Conservation (phyloP, 768 basidiomycete genomes). For the Mrakia frigida region DNA sequence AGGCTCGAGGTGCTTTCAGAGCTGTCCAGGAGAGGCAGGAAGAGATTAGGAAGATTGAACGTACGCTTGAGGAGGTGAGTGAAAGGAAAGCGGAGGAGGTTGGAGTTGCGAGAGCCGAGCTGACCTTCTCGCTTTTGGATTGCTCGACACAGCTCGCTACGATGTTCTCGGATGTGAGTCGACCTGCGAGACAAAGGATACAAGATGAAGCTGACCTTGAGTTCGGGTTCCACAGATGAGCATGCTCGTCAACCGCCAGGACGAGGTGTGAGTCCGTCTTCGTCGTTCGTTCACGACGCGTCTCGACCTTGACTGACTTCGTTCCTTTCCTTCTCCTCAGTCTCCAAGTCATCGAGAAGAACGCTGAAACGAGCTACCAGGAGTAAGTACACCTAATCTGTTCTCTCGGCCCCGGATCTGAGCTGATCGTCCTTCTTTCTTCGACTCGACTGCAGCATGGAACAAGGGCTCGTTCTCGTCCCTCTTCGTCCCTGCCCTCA, state of each 20-base stretch:
- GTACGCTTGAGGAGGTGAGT: slow-evolving; percentile 9
- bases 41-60: slow-evolving; percentile 3
- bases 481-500: too few relatives aligned
- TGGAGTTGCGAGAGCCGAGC: not conserved
- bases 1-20: slow-evolving; percentile 11
- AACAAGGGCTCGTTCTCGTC: not conserved
- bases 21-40: slow-evolving; percentile 2
- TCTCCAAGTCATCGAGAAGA: slow-evolving; percentile 7
- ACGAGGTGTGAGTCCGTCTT: not conserved
- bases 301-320: not conserved
- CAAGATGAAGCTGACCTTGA: not conserved
- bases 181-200: too few relatives aligned
- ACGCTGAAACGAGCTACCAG: not conserved
- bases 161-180: slow-evolving; percentile 5
- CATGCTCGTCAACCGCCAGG: slow-evolving; percentile 2
- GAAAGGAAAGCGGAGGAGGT: not conserved
- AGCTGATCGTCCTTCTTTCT: not conserved
- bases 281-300: not conserved
- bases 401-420: not conserved
- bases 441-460: slow-evolving; percentile 1
- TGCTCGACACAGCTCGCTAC: not conserved
- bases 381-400: not conserved
- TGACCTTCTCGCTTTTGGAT: not conserved
- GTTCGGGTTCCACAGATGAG: not conserved
- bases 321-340: not conserved